phyloP scores from a whole-genome alignment of 352 stramenopile species.

The Phytophthora pini region DNA sequence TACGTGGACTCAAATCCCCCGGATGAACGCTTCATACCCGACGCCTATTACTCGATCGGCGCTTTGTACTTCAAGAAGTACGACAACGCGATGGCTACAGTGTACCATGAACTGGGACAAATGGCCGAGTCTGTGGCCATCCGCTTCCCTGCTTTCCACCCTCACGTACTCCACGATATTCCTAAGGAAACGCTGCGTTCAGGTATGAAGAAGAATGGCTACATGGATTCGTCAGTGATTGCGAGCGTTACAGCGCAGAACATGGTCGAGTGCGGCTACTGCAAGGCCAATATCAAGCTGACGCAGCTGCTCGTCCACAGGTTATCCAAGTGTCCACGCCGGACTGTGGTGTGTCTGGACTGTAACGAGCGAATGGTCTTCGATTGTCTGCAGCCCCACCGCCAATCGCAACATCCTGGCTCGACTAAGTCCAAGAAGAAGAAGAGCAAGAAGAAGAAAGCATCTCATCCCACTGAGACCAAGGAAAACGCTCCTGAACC shows the following conservation, averaged over 20 bases:
- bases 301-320: slow-evolving; percentile 40
- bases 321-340: slow-evolving; percentile 40
- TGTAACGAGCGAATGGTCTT: slow-evolving; percentile 39
- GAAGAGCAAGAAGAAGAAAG: slow-evolving; percentile 19
- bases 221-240: slow-evolving; percentile 38
- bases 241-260: slow-evolving; percentile 28
- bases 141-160: slow-evolving; percentile 41
- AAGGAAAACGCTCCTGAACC: background rate
- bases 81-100: slow-evolving; percentile 31
- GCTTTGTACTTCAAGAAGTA: slow-evolving; percentile 35
- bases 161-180: slow-evolving; percentile 17
- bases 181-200: slow-evolving; percentile 31
- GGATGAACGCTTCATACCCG: slow-evolving; percentile 43
- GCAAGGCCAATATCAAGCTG: slow-evolving; percentile 33
- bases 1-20: slow-evolving; percentile 38
- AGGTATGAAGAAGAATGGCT: slow-evolving; percentile 35
- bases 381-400: slow-evolving; percentile 32
- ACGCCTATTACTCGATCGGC: slow-evolving; percentile 42
- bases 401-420: slow-evolving; percentile 18
- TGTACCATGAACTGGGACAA: slow-evolving; percentile 40
- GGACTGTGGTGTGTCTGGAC: slow-evolving; percentile 29
- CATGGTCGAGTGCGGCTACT: slow-evolving; percentile 36
- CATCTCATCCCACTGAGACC: background rate
- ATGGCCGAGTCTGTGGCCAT: slow-evolving; percentile 36
- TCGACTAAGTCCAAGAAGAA: slow-evolving; percentile 18